phyloP scores from a whole-genome alignment of 768 basidiomycete species.

The Collybia sordida region DNA sequence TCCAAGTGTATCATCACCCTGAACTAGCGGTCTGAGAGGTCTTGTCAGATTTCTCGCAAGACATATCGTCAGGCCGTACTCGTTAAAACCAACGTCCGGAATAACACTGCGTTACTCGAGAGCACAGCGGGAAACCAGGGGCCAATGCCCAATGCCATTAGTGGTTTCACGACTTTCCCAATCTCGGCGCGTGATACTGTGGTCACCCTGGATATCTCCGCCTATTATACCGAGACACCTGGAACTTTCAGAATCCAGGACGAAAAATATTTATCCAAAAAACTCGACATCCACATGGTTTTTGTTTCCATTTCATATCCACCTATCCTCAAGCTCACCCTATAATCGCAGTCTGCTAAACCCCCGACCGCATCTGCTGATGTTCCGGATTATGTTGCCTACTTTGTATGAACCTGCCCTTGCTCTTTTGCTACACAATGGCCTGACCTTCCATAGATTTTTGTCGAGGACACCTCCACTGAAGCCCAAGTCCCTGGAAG shows the following conservation, averaged over 20 bases:
- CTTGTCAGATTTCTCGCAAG: conserved; percentile 4
- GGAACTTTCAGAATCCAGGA: not conserved
- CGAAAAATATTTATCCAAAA: not conserved
- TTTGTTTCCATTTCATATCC: not conserved
- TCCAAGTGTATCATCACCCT: not conserved
- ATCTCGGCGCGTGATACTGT: conserved; percentile 1
- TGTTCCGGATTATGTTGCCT: conserved; percentile 7
- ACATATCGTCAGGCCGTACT: conserved; percentile 5
- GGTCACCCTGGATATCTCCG: conserved; percentile 1
- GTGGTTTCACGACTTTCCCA: conserved; percentile 2
- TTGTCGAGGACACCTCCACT: conserved; percentile 6
- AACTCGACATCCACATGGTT: conserved; percentile 5
- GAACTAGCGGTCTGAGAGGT: no score
- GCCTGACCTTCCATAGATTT: not conserved
- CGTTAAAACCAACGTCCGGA: conserved; percentile 1
- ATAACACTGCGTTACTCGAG: not conserved
- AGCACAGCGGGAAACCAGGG: not conserved
- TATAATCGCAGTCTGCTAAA: not conserved
- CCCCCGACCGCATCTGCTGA: not conserved
- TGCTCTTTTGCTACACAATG: no score
- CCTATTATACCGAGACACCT: not conserved
- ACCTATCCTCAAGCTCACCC: not conserved
- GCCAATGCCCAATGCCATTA: not conserved
- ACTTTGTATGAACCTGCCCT: not conserved
- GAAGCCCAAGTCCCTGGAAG: conserved; percentile 4